A percentile compares a stretch with the other conserved stretches of the same genome.
Conservation (phyloP, 1,284 basidiomycete genomes). For the Melanopsichium pennsylvanicum region DNA sequence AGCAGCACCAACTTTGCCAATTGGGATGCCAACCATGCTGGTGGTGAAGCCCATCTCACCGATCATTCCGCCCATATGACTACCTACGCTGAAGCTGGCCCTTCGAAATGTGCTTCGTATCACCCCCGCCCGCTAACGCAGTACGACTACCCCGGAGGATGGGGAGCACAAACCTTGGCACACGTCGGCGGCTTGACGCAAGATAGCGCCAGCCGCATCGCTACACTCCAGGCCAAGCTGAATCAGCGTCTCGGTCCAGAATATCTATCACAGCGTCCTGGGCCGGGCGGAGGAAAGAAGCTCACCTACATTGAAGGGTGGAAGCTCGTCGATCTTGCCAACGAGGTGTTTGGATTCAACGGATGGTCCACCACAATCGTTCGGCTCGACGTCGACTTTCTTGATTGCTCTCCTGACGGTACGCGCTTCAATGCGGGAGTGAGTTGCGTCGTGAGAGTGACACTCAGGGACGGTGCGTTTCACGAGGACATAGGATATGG, state of each 20-base stretch:
- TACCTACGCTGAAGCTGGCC: background rate
- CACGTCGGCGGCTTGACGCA: constrained; percentile 37
- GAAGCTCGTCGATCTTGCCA: constrained; percentile 79
- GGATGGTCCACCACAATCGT: constrained; percentile 92
- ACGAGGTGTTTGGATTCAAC: constrained; percentile 98
- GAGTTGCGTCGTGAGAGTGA: constrained; percentile 84
- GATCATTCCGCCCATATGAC: constrained; percentile 1
- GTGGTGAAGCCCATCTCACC: background rate
- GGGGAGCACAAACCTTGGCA: constrained; percentile 36
- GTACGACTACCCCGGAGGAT: constrained; percentile 46
- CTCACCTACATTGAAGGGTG: constrained; percentile 96
- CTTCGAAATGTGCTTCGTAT: constrained; percentile 2
- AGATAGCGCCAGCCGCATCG: constrained; percentile 67
- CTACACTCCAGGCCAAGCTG: constrained; percentile 80
- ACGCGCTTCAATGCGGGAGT: constrained; percentile 78
- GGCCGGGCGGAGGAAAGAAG: constrained; percentile 76
- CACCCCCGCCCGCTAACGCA: constrained; percentile 28
- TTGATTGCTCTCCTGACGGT: constrained; percentile 70
- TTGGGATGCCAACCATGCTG: constrained; percentile 14
- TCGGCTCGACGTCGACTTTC: constrained; percentile 75
- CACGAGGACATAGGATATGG: constrained; percentile 88
- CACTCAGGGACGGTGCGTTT: constrained; percentile 83
- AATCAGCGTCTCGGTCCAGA: constrained; percentile 91
- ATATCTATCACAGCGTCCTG: constrained; percentile 86
- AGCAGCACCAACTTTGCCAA: constrained; percentile 24